Evolutionary conservation across 2,329 filamentous ascomycete species (phyloP).

Genomic region (Colletotrichum aenigma): DNA sequence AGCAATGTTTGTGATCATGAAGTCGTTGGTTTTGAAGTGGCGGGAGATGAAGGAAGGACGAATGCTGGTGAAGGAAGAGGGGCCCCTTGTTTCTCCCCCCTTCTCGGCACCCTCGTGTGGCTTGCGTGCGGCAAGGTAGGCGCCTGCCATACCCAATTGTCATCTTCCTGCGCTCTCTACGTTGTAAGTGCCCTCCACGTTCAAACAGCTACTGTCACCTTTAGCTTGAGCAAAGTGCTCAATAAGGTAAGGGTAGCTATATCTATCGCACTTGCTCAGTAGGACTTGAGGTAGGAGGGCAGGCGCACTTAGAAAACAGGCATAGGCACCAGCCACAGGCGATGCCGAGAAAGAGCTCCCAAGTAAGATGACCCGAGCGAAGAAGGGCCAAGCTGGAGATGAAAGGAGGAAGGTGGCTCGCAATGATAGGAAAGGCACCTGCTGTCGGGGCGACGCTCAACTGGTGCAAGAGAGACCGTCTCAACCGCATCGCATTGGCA

Average conservation of each 20-base stretch:
- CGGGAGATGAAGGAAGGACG: background rate
- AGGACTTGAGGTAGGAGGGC: background rate
- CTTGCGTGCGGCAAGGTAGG: background rate
- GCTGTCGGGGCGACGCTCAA: background rate
- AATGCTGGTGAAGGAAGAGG: background rate
- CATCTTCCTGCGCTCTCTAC: background rate
- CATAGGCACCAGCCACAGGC: background rate
- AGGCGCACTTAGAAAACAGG: background rate
- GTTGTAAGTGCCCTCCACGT: background rate
- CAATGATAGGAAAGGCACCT: background rate
- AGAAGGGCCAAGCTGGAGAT: background rate
- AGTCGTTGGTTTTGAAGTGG: background rate
- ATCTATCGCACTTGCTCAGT: too few relatives aligned
- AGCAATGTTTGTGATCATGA: background rate
- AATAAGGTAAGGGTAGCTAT: too few relatives aligned
- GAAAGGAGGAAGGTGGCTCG: background rate
- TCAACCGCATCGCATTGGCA: background rate
- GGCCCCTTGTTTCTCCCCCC: background rate
- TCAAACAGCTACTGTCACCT: too few relatives aligned
- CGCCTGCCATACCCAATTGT: background rate
- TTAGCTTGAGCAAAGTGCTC: too few relatives aligned
- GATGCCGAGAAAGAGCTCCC: background rate
- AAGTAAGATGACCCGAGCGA: background rate
- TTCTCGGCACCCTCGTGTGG: background rate
- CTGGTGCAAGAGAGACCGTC: background rate